Percentiles rank a stretch among this genome's conserved stretches.
Evolutionary conservation across 345 rosid genomes (phyloP).

Genomic region (Camelina sativa): DNA sequence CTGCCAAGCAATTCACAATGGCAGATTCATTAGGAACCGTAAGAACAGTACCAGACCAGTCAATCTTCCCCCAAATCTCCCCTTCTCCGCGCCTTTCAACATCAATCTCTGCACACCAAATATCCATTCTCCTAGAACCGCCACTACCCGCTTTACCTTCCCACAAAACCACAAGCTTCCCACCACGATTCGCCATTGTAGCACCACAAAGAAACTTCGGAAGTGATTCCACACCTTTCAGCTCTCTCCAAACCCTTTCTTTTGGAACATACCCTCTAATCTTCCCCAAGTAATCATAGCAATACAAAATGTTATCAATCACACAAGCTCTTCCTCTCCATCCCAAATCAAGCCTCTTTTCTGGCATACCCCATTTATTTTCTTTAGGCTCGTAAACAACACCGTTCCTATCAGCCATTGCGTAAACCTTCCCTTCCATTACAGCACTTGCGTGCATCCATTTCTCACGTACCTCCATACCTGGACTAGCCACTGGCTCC

Average conservation of each 20-base stretch:
- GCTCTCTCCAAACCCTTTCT: slow-evolving; percentile 63
- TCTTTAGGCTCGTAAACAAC: slow-evolving; percentile 61
- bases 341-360: slow-evolving; percentile 57
- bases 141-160: slow-evolving; percentile 54
- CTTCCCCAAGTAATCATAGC: slow-evolving; percentile 86
- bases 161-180: slow-evolving; percentile 86
- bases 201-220: slow-evolving; percentile 73
- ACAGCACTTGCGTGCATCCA: slow-evolving; percentile 99
- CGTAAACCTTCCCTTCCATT: slow-evolving; percentile 60
- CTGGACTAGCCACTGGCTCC: slow-evolving; percentile 62
- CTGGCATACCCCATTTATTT: slow-evolving; percentile 64
- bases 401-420: slow-evolving; percentile 89
- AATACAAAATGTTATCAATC: slow-evolving; percentile 66
- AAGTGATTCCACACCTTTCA: slow-evolving; percentile 64
- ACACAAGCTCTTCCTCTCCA: slow-evolving; percentile 98
- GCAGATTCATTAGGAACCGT: slow-evolving; percentile 57
- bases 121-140: slow-evolving; percentile 55
- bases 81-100: slow-evolving; percentile 56
- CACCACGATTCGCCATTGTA: slow-evolving; percentile 83
- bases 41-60: slow-evolving; percentile 65
- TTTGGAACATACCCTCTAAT: slow-evolving; percentile 74
- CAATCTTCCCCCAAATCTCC: slow-evolving; percentile 66
- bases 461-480: slow-evolving; percentile 61
- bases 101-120: slow-evolving; percentile 78
- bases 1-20: slow-evolving; percentile 73